Evolutionary conservation across 345 rosid genomes (phyloP), one percentile per base, ranked within the genome.

Genomic region (Ceriops tagal): DNA sequence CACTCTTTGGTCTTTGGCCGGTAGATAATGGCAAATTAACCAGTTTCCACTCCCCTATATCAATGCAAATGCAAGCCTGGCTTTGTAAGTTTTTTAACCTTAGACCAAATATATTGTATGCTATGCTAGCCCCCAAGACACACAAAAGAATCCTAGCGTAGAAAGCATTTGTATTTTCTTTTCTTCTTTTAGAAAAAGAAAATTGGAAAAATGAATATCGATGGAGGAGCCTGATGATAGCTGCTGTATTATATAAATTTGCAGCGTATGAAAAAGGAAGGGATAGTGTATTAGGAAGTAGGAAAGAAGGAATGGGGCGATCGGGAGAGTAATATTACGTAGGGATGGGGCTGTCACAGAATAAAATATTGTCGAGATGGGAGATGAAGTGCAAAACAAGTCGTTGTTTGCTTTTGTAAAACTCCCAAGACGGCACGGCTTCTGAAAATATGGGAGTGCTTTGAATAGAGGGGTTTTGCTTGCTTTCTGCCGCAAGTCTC

Each of bases 351-450:
- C 59, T 21, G 28, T 8, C 16, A 28, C 5, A 0, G 53, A 53
- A 65, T 16, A 52, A 22, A 56, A 46, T 28, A 18, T 1, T 27
- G 61, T 21, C 20, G 39, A 74, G 26, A 72, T 39, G 61, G 64
- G 70, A 68, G 85, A 64, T 78, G 84, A 82, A 86, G 82, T 88
- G 82, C 66, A 66, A 81, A 65, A 13, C 43, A 81, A 83, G 90
- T 35, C 30, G 64, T 37, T 34, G 64, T 47, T 49, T 39, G 75
- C 26, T 73, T 60, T 24, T 63, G 46, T 58, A 43, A 19, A 78
- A 80, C 84, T 74, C 71, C 89, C 86, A 75, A 58, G 80, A 88
- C 90, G 89, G 89, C 90, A 88, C 89, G 93, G 77, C 87, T 74
- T 80, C 87, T 81, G 72, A 77, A 80, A 81, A 53, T 71, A 68